phyloP scores from a whole-genome alignment of 2,329 filamentous ascomycete species.

The Dryadomyces sulphureus region DNA sequence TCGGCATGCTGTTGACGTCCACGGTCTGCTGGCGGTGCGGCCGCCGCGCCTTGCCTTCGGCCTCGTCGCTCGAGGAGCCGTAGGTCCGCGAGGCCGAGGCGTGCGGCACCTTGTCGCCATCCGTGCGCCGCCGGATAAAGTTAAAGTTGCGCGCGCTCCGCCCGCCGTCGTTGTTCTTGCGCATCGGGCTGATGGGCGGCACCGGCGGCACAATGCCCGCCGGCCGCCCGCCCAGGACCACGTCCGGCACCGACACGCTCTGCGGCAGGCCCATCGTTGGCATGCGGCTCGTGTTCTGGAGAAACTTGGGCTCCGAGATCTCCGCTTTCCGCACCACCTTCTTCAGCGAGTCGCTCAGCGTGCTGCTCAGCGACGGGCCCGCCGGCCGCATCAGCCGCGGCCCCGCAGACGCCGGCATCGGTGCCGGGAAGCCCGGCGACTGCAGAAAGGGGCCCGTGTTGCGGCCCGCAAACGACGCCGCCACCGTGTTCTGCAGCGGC shows the following conservation, averaged over 20 bases:
- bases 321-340: slow-evolving; percentile 30
- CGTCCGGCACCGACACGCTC: slow-evolving; percentile 9
- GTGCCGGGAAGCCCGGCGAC: slow-evolving; percentile 30
- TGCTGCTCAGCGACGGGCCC: slow-evolving; percentile 16
- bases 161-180: slow-evolving; percentile 22
- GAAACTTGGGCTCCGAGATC: slow-evolving; percentile 34
- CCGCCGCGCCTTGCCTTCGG: slow-evolving; percentile 21
- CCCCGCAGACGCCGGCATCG: slow-evolving; percentile 17
- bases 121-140: slow-evolving; percentile 16
- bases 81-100: slow-evolving; percentile 12
- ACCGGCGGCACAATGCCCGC: slow-evolving; percentile 30
- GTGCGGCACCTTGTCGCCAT: slow-evolving; percentile 16
- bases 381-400: slow-evolving; percentile 10
- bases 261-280: slow-evolving; percentile 25
- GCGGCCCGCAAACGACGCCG: not conserved
- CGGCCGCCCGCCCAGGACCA: slow-evolving; percentile 14
- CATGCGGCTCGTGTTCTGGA: slow-evolving; percentile 29
- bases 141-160: slow-evolving; percentile 23
- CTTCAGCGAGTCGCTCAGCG: slow-evolving; percentile 24
- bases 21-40: slow-evolving; percentile 27
- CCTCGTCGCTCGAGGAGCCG: slow-evolving; percentile 22
- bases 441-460: slow-evolving; percentile 18
- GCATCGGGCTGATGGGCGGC: slow-evolving; percentile 44
- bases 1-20: slow-evolving; percentile 19
- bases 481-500: slow-evolving; percentile 3